Conservation (phyloP, 2,329 filamentous ascomycete genomes). For the Arthrobotrys conoides region DNA sequence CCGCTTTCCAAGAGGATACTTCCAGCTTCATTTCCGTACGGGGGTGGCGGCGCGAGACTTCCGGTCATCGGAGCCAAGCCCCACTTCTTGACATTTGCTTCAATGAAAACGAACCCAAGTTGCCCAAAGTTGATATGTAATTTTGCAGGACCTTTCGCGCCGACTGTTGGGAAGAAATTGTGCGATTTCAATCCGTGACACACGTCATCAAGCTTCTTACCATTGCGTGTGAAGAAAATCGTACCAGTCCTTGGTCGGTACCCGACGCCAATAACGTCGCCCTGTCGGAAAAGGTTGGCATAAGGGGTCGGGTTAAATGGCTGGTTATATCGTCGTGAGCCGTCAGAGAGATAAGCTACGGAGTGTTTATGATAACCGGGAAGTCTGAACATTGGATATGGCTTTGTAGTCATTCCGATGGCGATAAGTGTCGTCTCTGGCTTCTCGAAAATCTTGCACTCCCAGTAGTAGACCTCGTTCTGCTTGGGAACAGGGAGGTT, state of each 20-base stretch:
- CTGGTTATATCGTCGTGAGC: conserved; percentile 90
- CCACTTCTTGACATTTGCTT: conserved; percentile 99
- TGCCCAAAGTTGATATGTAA: conserved; percentile 98
- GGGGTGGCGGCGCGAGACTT: conserved; percentile 92
- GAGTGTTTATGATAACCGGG: conserved; percentile 95
- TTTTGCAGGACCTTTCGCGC: conserved; percentile 90
- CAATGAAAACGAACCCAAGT: conserved; percentile 97
- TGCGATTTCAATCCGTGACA: conserved; percentile 92
- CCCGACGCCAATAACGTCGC: conserved; percentile 94
- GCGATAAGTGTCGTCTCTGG: conserved; percentile 88
- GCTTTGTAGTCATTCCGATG: conserved; percentile 96
- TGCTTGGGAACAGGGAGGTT: conserved; percentile 98
- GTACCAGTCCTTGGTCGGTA: conserved; percentile 95
- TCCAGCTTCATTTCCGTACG: conserved; percentile 96
- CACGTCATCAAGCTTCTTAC: conserved; percentile 95
- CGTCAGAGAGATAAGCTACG: conserved; percentile 89
- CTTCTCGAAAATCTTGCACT: conserved; percentile 98
- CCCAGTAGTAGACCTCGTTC: conserved; percentile 99
- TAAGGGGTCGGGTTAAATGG: conserved; percentile 86
- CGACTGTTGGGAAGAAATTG: conserved; percentile 98
- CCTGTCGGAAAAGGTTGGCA: conserved; percentile 87
- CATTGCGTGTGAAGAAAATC: conserved; percentile 98
- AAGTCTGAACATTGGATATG: conserved; percentile 92
- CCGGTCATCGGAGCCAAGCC: conserved; percentile 95
- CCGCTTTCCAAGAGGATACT: conserved; percentile 94